Evolutionary conservation across 1,139 yeast species (phyloP), one percentile per base, ranked within the genome.

Genomic region (Meyerozyma guilliermondii): DNA sequence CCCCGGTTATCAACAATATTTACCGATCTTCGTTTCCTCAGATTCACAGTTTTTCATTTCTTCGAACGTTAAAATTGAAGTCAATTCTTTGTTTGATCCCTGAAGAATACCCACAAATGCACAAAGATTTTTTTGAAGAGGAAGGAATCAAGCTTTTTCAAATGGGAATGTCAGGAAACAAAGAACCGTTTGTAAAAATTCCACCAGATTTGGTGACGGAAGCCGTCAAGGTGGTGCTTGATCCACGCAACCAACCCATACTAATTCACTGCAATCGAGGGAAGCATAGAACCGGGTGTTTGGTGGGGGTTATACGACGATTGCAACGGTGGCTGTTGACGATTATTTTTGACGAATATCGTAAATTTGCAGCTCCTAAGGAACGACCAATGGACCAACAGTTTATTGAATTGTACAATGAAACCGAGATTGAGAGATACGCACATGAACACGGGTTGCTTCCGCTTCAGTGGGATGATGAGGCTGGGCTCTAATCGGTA

Each of bases 261-360:
- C 68, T 92, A 46, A 87, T 92, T 39, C 98, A 92, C 64, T 92
- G 98, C 63, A 92, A 92, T 63, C 71, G 97, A 45, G 98, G 98
- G 7, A 92, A 92, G 55, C 98, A 92, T 60, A 76, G 98, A 52
- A 92, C 98, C 0, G 98, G 98, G 0, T 92, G 98, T 62, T 71
- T 92, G 14, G 92, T 92, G 9, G 98, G 98, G 2, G 92, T 96
- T 51, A 71, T 92, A 35, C 68, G 98, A 46, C 73, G 94, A 52
- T 65, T 91, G 42, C 98, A 92, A 58, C 80, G 83, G 47, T 92
- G 98, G 98, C 84, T 96, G 2, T 63, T 88, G 51, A 84, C 96
- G 1, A 86, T 91, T 77, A 92, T 91, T 16, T 88, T 92, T 58
- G 98, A 92, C 55, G 98, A 92, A 59, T 92, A 92, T 63, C 70